phyloP scores from a whole-genome alignment of 163 green algal species.

The Volvox carteri region DNA sequence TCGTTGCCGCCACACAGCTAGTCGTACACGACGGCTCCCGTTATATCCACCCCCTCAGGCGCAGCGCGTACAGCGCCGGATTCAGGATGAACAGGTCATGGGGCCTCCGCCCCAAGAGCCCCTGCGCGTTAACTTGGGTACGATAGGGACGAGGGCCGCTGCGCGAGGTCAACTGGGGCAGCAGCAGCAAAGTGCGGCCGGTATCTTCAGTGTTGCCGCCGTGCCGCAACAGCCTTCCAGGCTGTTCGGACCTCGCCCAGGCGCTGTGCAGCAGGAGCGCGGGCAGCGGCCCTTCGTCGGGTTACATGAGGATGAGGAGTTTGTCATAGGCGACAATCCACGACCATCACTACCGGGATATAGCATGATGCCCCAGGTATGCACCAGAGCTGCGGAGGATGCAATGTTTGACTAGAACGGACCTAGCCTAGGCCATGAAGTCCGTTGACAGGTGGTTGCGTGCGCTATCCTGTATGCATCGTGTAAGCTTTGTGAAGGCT shows the following conservation, averaged over 20 bases:
- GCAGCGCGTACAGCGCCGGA: constrained; percentile 80
- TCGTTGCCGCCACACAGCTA: too few relatives aligned
- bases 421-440: too few relatives aligned
- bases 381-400: not conserved
- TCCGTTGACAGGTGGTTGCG: too few relatives aligned
- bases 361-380: constrained; percentile 57
- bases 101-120: constrained; percentile 23
- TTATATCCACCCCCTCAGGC: too few relatives aligned
- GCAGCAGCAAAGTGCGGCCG: not conserved
- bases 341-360: constrained; percentile 35
- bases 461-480: too few relatives aligned
- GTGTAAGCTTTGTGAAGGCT: too few relatives aligned
- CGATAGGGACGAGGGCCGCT: not conserved
- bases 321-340: not conserved
- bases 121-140: constrained; percentile 34
- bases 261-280: constrained; percentile 19
- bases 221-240: not conserved
- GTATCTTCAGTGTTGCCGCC: constrained; percentile 20
- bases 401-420: too few relatives aligned
- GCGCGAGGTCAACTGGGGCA: not conserved
- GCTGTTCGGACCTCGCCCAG: constrained; percentile 12
- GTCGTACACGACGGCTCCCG: too few relatives aligned
- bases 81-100: constrained; percentile 66
- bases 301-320: constrained; percentile 50
- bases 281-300: not conserved